Evolutionary conservation across 2,329 filamentous ascomycete genomes (phyloP), one percentile per base, ranked within the genome.

Genomic region (Diaporthe citrichinensis): DNA sequence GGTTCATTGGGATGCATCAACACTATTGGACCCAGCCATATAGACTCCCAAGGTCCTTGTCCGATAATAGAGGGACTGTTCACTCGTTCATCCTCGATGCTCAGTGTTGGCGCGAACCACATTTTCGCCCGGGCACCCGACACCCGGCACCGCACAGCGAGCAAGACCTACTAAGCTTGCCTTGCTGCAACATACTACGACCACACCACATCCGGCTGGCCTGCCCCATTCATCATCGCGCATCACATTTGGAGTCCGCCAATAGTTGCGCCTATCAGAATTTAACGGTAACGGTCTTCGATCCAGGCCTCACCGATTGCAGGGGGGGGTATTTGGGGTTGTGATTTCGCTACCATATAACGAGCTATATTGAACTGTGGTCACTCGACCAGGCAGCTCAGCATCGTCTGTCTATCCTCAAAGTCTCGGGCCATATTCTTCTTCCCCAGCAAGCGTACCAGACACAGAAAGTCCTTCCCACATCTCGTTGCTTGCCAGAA

Each of bases 311-410:
- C 20, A 31, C 71, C 49, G 20, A 25, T 49, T 25, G 23, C 17
- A 59, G 23, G 25, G 65, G 55, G 68, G 53, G 74, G 74, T 75
- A 67, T 76, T 75, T 65, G 49, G 69, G 67, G 69, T 75, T 62
- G 57, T 76, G 73, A 71, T 69, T 75, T 72, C 41, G 68, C 75
- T 76, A 76, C 75, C 61, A 57, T 68, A 68, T 72, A 61, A 75
- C 69, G 69, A 72, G 73, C 75, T 74, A 61, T 68, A 41, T 39
- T 15, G 46, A 71, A 69, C 77, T 69, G 74, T 68, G 76, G 72
- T 77, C 77, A 78, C 77, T 78, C 77, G 77, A 77, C 76, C 76
- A 76, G 61, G 69, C 76, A 74, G 74, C 61, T 68, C 67, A 69
- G 62, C 71, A 71, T 76, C 71, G 67, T 62, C 65, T 62, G 67